These are phyloP conservation scores for Candida glucosophila DNA, from an alignment of 1,139 yeast genomes.

Conservation along the genomic window DNA sequence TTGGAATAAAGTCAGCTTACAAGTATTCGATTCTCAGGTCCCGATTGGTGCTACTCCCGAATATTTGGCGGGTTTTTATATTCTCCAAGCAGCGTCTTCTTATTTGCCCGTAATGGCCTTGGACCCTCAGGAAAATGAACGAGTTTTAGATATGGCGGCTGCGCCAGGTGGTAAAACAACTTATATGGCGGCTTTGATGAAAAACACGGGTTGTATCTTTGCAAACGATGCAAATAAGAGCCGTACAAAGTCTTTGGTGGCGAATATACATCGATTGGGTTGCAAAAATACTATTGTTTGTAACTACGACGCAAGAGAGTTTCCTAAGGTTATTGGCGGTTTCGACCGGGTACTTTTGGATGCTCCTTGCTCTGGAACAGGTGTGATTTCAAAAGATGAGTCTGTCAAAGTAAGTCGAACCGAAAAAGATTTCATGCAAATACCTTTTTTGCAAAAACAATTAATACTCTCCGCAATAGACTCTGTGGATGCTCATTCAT, in stretches of 20 bases:
- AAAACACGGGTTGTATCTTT: constrained; percentile 93
- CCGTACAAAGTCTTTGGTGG: constrained; percentile 94
- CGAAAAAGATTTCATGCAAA: constrained; percentile 92
- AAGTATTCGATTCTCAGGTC: constrained; percentile 94
- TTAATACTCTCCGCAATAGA: constrained; percentile 90
- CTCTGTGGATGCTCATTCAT: constrained; percentile 86
- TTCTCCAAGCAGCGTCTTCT: constrained; percentile 96
- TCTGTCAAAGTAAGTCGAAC: constrained; percentile 90
- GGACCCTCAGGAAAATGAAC: constrained; percentile 92
- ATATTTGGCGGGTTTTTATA: constrained; percentile 95
- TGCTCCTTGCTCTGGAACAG: constrained; percentile 99
- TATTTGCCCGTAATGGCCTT: constrained; percentile 97
- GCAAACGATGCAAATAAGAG: constrained; percentile 97
- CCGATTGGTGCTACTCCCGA: constrained; percentile 99
- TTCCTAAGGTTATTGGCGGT: constrained; percentile 97
- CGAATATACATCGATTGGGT: constrained; percentile 94
- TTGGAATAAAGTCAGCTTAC: constrained; percentile 98
- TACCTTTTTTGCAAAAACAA: constrained; percentile 95
- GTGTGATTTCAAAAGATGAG: constrained; percentile 97
- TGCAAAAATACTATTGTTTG: constrained; percentile 95
- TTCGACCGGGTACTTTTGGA: constrained; percentile 91
- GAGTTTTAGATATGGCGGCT: constrained; percentile 97
- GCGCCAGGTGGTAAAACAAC: constrained; percentile 99
- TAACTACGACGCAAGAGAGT: constrained; percentile 96
- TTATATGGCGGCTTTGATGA: constrained; percentile 92